Base-by-base conservation (phyloP, 768 basidiomycete species). In the Rhizopogon roseolus region DNA sequence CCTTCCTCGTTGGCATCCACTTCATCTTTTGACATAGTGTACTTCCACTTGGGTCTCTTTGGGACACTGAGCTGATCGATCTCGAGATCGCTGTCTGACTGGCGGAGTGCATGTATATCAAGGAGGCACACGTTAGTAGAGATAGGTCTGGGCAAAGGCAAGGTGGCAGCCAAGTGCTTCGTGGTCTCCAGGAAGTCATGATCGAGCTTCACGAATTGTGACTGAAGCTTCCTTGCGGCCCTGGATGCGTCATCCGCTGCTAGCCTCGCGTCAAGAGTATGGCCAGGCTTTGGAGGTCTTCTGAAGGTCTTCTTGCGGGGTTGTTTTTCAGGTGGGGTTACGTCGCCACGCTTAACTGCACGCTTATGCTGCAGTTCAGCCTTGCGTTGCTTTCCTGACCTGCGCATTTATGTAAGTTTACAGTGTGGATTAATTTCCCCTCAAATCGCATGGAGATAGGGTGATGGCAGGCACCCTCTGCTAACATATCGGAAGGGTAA, bases 1-100 rank as follows among this genome's bases (percentile, higher is more conserved):
- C 85, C 91, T 63, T 93, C 90, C 70, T 98, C 95, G 64, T 96
- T 97, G 50, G 75, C 77, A 63, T 98, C 93, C 14, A 98, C 86
- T 69, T 94, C 90, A 22, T 80, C 82, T 74, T 96, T 98, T 39
- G 84, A 78, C 85, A 89, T 88, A 22, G 89, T 86, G 65, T 83
- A 91, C 17, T 81, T 75, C 90, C 94, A 97, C 66, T 87, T 93
- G 3, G 95, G 94, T 54, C 95, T 67, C 57, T 71, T 80, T 16
- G 91, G 91, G 62, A 64, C 34, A 19, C 32, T 28, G 19, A 63
- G 57, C 11, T 53, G 54, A 49, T 48, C 29, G 6, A 40, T 8
- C 2, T n/a, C 44, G 32, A 25, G 19, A 48, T 48, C 19, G 34
- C 9, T 25, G 14, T 19, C 14, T 34, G 19, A n/a, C 1, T 49